Conservation (phyloP, 176 grass and related monocot genomes). For the Ananas comosus region DNA sequence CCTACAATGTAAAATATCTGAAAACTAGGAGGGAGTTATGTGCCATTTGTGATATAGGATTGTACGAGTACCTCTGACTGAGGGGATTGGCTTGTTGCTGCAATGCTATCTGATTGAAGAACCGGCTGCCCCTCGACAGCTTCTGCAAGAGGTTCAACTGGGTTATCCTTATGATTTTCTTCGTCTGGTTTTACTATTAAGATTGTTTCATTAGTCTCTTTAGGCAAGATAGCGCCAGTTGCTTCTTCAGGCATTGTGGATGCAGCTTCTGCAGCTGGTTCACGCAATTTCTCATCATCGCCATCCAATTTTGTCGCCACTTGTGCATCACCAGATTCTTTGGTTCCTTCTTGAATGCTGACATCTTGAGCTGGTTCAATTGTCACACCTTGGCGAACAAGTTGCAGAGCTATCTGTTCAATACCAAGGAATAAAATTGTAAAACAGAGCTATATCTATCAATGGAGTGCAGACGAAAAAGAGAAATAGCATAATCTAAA, state of each 20-base stretch:
- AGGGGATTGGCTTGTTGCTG: no score
- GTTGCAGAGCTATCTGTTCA: slow-evolving; percentile 69
- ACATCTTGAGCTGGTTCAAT: slow-evolving; percentile 36
- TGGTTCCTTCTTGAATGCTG: slow-evolving; percentile 15
- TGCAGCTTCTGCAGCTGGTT: no score
- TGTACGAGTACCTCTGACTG: slow-evolving; percentile 13
- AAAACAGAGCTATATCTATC: slow-evolving; percentile 9
- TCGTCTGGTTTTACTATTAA: neutral
- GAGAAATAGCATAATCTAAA: neutral
- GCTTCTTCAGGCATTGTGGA: neutral
- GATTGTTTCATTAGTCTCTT: slow-evolving; percentile 27
- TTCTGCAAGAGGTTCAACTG: slow-evolving; percentile 4
- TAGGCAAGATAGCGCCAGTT: slow-evolving; percentile 12
- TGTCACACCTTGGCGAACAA: slow-evolving; percentile 65
- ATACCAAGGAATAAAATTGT: slow-evolving; percentile 13
- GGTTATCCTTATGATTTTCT: slow-evolving; percentile 12
- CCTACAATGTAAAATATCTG: no score
- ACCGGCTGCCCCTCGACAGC: neutral
- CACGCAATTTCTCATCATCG: no score
- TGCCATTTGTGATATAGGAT: no score
- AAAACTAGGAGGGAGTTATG: no score
- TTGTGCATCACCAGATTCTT: slow-evolving; percentile 19
- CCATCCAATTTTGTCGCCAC: no score
- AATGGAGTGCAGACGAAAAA: neutral
- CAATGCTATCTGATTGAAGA: neutral